Evolutionary conservation across 2,329 filamentous ascomycete species (phyloP).

Genomic region (Pestalotiopsis sp.): DNA sequence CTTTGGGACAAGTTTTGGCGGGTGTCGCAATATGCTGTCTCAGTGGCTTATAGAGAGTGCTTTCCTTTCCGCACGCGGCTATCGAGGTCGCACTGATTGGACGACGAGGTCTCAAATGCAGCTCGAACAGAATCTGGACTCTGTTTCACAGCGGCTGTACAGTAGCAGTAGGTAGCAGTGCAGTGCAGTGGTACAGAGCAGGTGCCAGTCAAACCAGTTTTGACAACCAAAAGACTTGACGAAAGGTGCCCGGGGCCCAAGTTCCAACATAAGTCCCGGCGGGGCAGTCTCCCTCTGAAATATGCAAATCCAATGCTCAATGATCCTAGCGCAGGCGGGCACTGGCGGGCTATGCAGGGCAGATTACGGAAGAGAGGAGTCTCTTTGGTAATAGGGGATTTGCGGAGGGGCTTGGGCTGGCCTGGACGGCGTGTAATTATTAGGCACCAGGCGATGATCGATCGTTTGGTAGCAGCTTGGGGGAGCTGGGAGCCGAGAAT

Average conservation of each 20-base stretch:
- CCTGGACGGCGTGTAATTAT: neutral
- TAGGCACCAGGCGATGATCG: neutral
- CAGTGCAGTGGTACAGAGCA: neutral
- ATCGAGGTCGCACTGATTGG: neutral
- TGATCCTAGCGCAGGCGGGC: neutral
- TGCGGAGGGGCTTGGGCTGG: neutral
- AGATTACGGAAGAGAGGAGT: neutral
- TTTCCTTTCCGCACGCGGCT: conserved; percentile 3
- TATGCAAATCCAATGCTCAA: neutral
- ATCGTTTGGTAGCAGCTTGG: neutral
- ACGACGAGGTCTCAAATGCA: neutral
- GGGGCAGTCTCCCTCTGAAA: neutral
- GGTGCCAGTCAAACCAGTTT: neutral
- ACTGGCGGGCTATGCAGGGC: neutral
- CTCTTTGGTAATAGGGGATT: neutral
- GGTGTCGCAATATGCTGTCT: conserved; percentile 7
- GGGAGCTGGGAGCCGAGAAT: neutral
- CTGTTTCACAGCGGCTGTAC: neutral
- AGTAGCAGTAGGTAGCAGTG: neutral
- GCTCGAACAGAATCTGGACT: neutral
- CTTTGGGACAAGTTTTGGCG: neutral
- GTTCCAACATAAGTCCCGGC: neutral
- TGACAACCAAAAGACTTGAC: neutral
- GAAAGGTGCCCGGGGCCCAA: neutral
- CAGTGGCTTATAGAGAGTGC: neutral